phyloP scores from a whole-genome alignment of 257 asterid genomes.

The Catharanthus roseus region DNA sequence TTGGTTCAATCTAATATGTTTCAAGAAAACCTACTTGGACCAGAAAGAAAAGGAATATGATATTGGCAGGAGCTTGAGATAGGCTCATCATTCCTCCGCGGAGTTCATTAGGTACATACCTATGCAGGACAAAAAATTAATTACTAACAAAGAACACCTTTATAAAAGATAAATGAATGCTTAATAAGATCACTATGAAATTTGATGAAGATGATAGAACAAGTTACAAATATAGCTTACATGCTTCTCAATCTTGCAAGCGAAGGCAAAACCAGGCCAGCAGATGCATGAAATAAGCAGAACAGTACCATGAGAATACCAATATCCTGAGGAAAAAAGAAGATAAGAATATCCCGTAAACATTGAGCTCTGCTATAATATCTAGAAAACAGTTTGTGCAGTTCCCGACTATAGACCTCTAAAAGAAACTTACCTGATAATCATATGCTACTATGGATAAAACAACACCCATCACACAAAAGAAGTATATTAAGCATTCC shows the following conservation, averaged over 20 bases:
- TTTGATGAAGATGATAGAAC: background rate
- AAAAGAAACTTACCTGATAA: conserved; percentile 63
- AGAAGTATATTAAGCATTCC: conserved; percentile 55
- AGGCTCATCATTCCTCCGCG: conserved; percentile 93
- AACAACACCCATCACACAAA: conserved; percentile 54
- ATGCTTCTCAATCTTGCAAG: conserved; percentile 91
- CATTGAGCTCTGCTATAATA: conserved; percentile 3
- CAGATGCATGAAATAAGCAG: conserved; percentile 65
- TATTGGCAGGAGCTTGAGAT: conserved; percentile 66
- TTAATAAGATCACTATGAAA: background rate
- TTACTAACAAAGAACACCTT: conserved; percentile 1
- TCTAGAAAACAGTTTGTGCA: background rate
- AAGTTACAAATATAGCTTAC: conserved; percentile 33
- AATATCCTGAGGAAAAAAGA: conserved; percentile 51
- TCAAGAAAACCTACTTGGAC: conserved; percentile 44
- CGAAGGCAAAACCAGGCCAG: conserved; percentile 76
- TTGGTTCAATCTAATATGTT: background rate
- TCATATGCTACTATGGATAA: conserved; percentile 69
- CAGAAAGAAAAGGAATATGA: conserved; percentile 51
- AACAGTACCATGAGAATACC: conserved; percentile 64
- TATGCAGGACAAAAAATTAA: conserved; percentile 21
- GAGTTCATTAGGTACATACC: conserved; percentile 90
- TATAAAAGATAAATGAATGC: conserved; percentile 1
- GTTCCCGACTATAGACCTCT: conserved; percentile 2
- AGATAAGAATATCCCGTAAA: conserved; percentile 3